Base-by-base conservation (phyloP, 2,329 filamentous ascomycete species). In the Thermothelomyces thermophilus region DNA sequence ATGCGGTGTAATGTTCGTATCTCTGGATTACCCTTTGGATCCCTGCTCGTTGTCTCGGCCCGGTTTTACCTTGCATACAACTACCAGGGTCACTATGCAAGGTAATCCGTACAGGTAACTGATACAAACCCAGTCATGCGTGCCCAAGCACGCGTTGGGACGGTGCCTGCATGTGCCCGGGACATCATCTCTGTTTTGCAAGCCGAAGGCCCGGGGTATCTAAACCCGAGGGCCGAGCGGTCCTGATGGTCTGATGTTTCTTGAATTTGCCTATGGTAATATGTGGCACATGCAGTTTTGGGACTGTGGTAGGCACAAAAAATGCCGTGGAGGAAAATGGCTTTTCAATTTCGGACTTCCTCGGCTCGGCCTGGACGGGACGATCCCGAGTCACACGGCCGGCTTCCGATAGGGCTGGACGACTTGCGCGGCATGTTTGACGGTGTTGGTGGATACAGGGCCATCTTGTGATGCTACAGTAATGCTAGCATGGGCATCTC, bases 121-220 rank as follows among this genome's bases (percentile, higher is more conserved):
- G 36, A n/a, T 24, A 11, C 26, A 42, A n/a, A 20, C 33, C n/a
- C 13, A n/a, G n/a, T n/a, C n/a, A n/a, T 14, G 33, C 28, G 22
- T 22, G 10, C 33, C 9, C n/a, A 16, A n/a, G 31, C 28, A 37
- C 19, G 34, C 34, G 26, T 49, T 34, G n/a, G 34, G 34, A 34
- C 41, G 34, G 40, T 44, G 33, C 24, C 41, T 49, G 47, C 47
- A 40, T 40, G 46, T 13, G 24, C 26, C 39, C 16, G 26, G 41
- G 14, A 44, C 17, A 17, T 17, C 39, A 4, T 40, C 31, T 28
- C 24, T n/a, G 39, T 31, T 11, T 42, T 13, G 19, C 19, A n/a
- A 26, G 20, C 20, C 37, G 30, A 41, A 22, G 20, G 33, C 10
- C 28, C 44, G 35, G 35, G 44, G 16, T 14, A 46, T 31, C 16